These are phyloP conservation scores for Neurospora discreta DNA, from an alignment of 495 filamentous ascomycete species.

Conservation along the genomic window DNA sequence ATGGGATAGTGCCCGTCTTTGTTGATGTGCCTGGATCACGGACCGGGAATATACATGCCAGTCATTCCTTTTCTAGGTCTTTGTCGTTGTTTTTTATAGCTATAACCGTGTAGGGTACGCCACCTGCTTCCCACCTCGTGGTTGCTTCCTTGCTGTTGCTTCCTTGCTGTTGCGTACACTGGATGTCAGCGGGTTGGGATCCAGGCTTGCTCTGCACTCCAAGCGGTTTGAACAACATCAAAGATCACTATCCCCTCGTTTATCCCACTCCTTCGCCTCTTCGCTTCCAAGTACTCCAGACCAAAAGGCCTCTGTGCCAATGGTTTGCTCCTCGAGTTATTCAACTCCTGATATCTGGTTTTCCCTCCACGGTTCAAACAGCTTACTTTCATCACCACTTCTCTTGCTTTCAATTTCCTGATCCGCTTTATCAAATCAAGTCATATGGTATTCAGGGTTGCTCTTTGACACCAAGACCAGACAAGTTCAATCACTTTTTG, in stretches of 20 bases:
- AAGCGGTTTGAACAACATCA: neutral
- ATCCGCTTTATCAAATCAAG: neutral
- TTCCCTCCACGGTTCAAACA: neutral
- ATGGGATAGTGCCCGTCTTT: neutral
- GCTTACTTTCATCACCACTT: neutral
- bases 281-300: neutral
- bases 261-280: neutral
- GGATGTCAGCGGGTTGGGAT: neutral
- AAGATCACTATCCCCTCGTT: neutral
- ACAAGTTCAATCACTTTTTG: neutral
- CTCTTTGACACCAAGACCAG: neutral
- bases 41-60: slow-evolving; percentile 16
- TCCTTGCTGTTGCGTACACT: neutral
- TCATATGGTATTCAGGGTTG: neutral
- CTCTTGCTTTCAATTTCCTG: neutral
- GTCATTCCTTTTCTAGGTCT: slow-evolving; percentile 4
- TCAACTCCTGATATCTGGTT: neutral
- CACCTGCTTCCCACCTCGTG: slow-evolving; percentile 4
- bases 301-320: neutral
- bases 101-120: slow-evolving; percentile 6
- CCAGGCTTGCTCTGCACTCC: neutral
- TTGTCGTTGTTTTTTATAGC: slow-evolving; percentile 4
- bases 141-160: neutral
- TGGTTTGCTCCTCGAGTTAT: neutral
- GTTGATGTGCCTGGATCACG: slow-evolving; percentile 6